phyloP scores from a whole-genome alignment of 768 basidiomycete species.

The Xerocomellus dryophilus region DNA sequence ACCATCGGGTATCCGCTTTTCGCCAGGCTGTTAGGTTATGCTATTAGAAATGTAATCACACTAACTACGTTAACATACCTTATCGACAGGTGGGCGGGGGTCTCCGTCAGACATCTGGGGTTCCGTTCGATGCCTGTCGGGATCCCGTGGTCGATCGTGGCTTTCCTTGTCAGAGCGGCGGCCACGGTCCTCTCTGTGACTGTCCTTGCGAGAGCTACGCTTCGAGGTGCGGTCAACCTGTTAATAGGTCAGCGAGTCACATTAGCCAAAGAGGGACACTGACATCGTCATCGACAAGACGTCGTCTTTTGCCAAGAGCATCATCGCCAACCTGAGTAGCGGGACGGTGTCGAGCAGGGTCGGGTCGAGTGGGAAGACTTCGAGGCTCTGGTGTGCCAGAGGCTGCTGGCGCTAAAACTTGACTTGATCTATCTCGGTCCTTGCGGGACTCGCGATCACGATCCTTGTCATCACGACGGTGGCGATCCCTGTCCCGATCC shows the following conservation, averaged over 20 bases:
- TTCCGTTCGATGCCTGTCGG: constrained; percentile 64
- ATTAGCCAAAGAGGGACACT: constrained; percentile 24
- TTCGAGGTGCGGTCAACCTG: constrained; percentile 76
- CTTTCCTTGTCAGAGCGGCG: constrained; percentile 70
- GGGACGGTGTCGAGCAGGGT: constrained; percentile 53
- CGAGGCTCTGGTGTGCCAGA: constrained; percentile 48
- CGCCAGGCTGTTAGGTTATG: constrained; percentile 37
- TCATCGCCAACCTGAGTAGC: constrained; percentile 53
- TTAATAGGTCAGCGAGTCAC: constrained; percentile 11
- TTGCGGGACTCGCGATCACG: constrained; percentile 63
- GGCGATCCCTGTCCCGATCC: constrained; percentile 42
- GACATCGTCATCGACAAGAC: constrained; percentile 73
- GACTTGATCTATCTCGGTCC: constrained; percentile 48
- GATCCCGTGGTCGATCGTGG: constrained; percentile 64
- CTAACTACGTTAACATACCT: constrained; percentile 43
- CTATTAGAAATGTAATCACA: constrained; percentile 5
- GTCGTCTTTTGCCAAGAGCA: constrained; percentile 66
- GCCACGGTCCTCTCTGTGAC: constrained; percentile 70
- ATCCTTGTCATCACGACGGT: constrained; percentile 60
- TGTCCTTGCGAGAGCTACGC: constrained; percentile 75
- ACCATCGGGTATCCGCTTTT: constrained; percentile 57
- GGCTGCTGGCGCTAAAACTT: constrained; percentile 34
- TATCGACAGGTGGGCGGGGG: constrained; percentile 51
- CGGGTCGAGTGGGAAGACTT: constrained; percentile 56
- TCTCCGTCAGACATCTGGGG: constrained; percentile 56